Conservation (phyloP, 768 basidiomycete genomes). For the Russula lepida region DNA sequence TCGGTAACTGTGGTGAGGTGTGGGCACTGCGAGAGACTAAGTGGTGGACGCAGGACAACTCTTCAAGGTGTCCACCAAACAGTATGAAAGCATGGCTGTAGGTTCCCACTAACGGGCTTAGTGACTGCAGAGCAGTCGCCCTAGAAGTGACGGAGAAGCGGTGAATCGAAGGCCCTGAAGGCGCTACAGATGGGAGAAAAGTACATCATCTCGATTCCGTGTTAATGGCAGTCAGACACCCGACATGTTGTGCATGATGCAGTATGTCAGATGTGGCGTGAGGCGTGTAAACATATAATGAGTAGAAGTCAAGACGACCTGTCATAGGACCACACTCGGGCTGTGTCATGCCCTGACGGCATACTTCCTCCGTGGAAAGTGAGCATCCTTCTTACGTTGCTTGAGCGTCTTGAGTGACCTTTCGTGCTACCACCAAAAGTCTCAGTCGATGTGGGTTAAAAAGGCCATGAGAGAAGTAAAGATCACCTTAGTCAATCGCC, state of each 20-base stretch:
- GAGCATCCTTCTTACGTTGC: constrained; percentile 89
- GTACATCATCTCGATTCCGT: constrained; percentile 5
- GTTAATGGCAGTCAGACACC: constrained; percentile 4
- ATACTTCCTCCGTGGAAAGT: constrained; percentile 91
- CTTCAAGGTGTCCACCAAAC: neutral
- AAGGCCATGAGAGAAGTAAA: neutral
- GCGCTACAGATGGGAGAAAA: neutral
- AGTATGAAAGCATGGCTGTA: neutral
- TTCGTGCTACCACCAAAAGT: constrained; percentile 60
- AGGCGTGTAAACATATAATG: constrained; percentile 28
- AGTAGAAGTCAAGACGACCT: constrained; percentile 27
- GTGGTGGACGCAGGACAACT: neutral
- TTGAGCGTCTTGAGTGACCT: constrained; percentile 78
- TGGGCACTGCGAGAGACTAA: neutral
- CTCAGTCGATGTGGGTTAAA: constrained; percentile 1
- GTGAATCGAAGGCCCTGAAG: neutral
- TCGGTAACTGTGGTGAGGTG: neutral
- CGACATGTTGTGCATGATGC: constrained; percentile 10
- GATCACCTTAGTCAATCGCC: constrained; percentile 82
- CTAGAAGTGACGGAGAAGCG: neutral
- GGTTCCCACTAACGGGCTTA: neutral
- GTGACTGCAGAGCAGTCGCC: neutral
- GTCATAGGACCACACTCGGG: constrained; percentile 17
- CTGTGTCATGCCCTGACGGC: constrained; percentile 79
- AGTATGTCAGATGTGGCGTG: constrained; percentile 18